Base-by-base conservation (phyloP, 2,329 filamentous ascomycete species). In the Aureobasidium subglaciale region DNA sequence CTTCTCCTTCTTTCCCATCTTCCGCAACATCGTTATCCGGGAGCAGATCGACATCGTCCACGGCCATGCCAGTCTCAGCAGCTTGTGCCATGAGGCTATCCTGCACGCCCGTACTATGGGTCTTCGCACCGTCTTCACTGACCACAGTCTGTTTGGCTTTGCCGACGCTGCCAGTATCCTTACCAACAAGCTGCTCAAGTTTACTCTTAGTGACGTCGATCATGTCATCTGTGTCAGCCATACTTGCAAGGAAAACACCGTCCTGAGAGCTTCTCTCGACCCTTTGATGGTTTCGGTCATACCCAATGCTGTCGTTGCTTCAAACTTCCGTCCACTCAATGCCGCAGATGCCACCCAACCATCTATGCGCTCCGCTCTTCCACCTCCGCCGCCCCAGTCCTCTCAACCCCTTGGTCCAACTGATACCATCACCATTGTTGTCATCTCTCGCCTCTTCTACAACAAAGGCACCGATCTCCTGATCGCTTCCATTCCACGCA, bases 201-300 rank as follows among this genome's bases (percentile, higher is more conserved):
- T 99, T 67, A 92, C 84, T 0, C 70, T 99, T 61, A 97, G 92
- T 69, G 93, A 99, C 68, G 91, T 99, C 13, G 93, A 97, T 67
- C 93, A 99, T 78, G 91, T 95, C 59, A 95, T 99, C 43, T 99
- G 93, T 66, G 93, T 99, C 64, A 96, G 90, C 72, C 91, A 99
- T 76, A 99, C 93, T 35, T 95, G 90, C 75, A 99, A 99, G 70
- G 93, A 99, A 70, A 99, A 99, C 66, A 99, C 93, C 0, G 93
- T 97, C 6, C 81, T 99, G 9, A 82, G 93, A 65, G 93, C 93
- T 4, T 96, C 92, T 0, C 80, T 99, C 1, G 95, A 99, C 65
- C 95, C 93, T 2, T 77, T 96, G 22, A 96, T 96, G 85, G 93
- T 99, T 20, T 97, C 92, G 0, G 93, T 96, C 34, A 97, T 99